phyloP scores from a whole-genome alignment of 352 stramenopile species.

The Phytophthora megakarya region DNA sequence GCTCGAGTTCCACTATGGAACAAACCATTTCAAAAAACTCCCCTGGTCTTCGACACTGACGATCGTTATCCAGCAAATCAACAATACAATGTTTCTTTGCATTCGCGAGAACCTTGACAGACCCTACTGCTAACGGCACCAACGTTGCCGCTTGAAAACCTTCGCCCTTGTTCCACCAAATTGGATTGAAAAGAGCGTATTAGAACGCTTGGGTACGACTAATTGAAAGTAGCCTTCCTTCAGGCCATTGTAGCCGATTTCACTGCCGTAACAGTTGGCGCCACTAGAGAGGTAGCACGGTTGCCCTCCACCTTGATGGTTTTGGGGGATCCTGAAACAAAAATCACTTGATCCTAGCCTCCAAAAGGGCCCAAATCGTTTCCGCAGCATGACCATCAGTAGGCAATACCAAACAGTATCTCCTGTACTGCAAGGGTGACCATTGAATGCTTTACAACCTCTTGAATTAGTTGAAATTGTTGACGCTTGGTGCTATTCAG shows the following conservation, averaged over 20 bases:
- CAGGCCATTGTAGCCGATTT: background rate
- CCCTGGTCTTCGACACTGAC: too few species aligned
- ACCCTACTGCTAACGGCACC: too few species aligned
- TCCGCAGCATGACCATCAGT: background rate
- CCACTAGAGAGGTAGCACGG: background rate
- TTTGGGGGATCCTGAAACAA: constrained; percentile 1
- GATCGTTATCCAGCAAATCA: too few species aligned
- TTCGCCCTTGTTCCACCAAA: too few species aligned
- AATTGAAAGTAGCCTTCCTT: background rate
- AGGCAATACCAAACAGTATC: background rate
- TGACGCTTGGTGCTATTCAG: background rate
- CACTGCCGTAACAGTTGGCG: background rate
- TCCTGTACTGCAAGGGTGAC: background rate
- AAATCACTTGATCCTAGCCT: constrained; percentile 1
- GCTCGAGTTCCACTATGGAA: too few species aligned
- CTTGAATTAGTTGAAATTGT: background rate
- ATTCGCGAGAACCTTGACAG: too few species aligned
- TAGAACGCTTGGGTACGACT: background rate
- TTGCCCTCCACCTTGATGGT: background rate
- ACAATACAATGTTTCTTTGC: too few species aligned
- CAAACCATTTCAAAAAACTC: too few species aligned
- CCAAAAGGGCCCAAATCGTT: background rate
- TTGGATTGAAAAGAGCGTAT: too few species aligned
- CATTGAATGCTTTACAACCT: too few species aligned
- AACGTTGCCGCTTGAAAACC: too few species aligned